A percentile compares a stretch with the other conserved stretches of the same genome.
Conservation (phyloP, 2,329 filamentous ascomycete species). For the Phaeosphaeriaceae sp. region DNA sequence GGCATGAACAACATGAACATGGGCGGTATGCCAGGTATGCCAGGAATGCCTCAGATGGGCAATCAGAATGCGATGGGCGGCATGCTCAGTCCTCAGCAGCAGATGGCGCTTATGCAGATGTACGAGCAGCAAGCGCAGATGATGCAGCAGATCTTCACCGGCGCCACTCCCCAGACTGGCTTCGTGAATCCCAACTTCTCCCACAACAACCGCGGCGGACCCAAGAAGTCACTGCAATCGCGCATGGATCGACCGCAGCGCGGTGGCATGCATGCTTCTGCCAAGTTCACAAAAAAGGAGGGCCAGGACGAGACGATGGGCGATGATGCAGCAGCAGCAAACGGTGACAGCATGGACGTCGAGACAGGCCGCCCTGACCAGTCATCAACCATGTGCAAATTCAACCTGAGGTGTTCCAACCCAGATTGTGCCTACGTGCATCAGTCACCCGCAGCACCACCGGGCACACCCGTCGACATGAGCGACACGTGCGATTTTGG, state of each 20-base stretch:
- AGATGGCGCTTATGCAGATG: conserved; percentile 77
- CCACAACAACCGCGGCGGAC: conserved; percentile 46
- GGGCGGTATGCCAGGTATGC: conserved; percentile 42
- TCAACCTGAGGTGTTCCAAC: conserved; percentile 87
- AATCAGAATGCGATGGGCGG: conserved; percentile 57
- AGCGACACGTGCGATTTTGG: conserved; percentile 83
- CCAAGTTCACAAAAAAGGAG: conserved; percentile 59
- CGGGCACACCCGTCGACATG: conserved; percentile 78
- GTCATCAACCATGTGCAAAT: conserved; percentile 79
- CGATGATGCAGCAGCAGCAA: conserved; percentile 44
- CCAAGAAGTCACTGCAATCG: conserved; percentile 73
- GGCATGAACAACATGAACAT: conserved; percentile 42
- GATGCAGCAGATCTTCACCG: conserved; percentile 49
- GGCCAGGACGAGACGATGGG: conserved; percentile 48
- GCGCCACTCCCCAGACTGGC: conserved; percentile 52
- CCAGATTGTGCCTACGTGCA: conserved; percentile 92
- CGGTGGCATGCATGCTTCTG: conserved; percentile 58
- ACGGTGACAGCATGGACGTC: conserved; percentile 63
- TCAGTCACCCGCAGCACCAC: conserved; percentile 87
- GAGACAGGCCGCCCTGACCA: conserved; percentile 68
- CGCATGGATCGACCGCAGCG: conserved; percentile 61
- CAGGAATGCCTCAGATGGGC: conserved; percentile 38
- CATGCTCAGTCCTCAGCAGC: conserved; percentile 70
- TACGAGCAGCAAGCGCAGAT: conserved; percentile 82
- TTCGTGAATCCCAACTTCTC: conserved; percentile 63